A percentile compares a stretch with the other conserved stretches of the same genome.
Conservation (phyloP, 75 land plant species). For the Picea sitchensis region DNA sequence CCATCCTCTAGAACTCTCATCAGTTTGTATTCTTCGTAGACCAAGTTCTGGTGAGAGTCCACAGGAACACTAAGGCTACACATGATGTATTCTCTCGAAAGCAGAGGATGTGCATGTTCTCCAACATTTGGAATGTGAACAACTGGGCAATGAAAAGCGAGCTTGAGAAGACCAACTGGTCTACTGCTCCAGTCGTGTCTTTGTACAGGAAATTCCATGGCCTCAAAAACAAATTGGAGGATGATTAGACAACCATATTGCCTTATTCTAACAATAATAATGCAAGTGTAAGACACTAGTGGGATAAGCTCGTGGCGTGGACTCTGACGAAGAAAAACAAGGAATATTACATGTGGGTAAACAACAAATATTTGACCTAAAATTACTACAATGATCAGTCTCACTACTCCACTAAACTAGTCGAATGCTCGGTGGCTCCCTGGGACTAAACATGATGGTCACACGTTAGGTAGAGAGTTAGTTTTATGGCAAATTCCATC, state of each 20-base stretch:
- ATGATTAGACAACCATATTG: no score
- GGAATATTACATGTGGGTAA: conserved; percentile 51
- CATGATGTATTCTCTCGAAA: conserved; percentile 40
- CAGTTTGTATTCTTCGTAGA: conserved; percentile 40
- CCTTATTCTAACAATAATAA: no score
- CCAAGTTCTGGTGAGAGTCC: conserved; percentile 7
- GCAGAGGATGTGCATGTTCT: conserved; percentile 71
- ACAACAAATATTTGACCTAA: conserved; percentile 57
- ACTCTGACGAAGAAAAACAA: conserved; percentile 39
- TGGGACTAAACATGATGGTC: no score
- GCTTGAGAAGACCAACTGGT: conserved; percentile 11
- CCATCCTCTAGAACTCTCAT: conserved; percentile 10
- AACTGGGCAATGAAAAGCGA: conserved; percentile 88
- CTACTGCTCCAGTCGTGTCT: conserved; percentile 7
- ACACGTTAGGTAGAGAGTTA: no score
- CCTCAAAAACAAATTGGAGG: conserved; percentile 33
- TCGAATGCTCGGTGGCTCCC: conserved; percentile 37
- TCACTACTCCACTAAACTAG: conserved; percentile 46
- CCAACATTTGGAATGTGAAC: conserved; percentile 32
- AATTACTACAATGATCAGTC: conserved; percentile 72
- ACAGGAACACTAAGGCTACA: background rate
- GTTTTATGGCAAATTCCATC: no score
- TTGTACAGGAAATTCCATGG: conserved; percentile 72
- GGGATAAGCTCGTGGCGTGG: conserved; percentile 69
- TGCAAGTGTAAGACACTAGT: conserved; percentile 26